phyloP scores from a whole-genome alignment of 73 alveolate genomes.

The Halteria grandinella region DNA sequence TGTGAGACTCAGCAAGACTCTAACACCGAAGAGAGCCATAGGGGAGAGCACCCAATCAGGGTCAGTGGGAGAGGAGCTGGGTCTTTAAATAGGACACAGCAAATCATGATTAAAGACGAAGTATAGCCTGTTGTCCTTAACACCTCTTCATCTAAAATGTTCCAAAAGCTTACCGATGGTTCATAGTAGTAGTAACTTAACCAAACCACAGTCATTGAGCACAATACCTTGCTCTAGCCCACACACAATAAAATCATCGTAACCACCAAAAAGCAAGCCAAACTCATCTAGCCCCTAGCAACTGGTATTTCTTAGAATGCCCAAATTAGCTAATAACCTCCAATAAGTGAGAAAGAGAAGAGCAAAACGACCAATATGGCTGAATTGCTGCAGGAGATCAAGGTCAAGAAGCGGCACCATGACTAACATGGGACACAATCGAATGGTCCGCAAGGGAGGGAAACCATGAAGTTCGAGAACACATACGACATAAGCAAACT shows the following conservation, averaged over 20 bases:
- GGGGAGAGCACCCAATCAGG: too few species aligned
- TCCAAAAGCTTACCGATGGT: not conserved
- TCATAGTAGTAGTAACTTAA: slow-evolving; percentile 19
- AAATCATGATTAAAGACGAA: slow-evolving; percentile 13
- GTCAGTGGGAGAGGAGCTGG: too few species aligned
- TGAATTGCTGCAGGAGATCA: slow-evolving; percentile 11
- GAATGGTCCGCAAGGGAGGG: not conserved
- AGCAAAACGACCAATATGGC: slow-evolving; percentile 48
- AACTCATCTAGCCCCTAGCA: not conserved
- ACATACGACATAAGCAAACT: slow-evolving; percentile 30
- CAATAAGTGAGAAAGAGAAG: slow-evolving; percentile 6
- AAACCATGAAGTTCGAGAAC: slow-evolving; percentile 16
- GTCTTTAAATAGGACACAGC: not conserved
- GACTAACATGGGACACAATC: too few species aligned
- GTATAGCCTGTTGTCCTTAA: too few species aligned
- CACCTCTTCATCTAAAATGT: not conserved
- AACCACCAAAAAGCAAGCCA: not conserved
- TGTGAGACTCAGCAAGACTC: slow-evolving; percentile 2
- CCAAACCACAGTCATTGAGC: slow-evolving; percentile 36
- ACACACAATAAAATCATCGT: not conserved
- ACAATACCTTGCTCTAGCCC: slow-evolving; percentile 13
- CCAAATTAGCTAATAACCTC: not conserved
- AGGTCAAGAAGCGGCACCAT: not conserved
- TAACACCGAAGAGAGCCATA: slow-evolving; percentile 24
- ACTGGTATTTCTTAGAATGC: too few species aligned